These are phyloP conservation scores for Chrysoporthe austroafricana DNA, from an alignment of 2,329 filamentous ascomycete genomes.

Conservation along the genomic window DNA sequence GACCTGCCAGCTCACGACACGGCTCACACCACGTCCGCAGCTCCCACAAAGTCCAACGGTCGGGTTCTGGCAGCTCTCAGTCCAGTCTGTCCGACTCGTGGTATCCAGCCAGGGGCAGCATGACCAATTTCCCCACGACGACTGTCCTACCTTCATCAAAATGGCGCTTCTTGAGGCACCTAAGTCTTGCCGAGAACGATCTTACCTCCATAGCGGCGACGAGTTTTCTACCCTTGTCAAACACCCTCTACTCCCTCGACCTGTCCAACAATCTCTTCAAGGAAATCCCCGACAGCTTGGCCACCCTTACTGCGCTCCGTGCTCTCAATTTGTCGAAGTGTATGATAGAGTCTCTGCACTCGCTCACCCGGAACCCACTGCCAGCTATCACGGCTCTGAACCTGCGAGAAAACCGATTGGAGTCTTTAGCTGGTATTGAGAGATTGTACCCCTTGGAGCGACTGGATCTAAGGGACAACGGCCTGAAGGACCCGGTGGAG, in stretches of 20 bases:
- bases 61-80: conserved; percentile 90
- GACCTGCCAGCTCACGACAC: conserved; percentile 76
- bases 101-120: conserved; percentile 71
- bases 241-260: conserved; percentile 89
- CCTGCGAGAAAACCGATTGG: conserved; percentile 83
- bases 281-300: conserved; percentile 91
- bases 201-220: conserved; percentile 77
- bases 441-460: conserved; percentile 86
- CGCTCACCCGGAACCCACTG: conserved; percentile 80
- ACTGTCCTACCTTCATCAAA: conserved; percentile 80
- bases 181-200: conserved; percentile 90
- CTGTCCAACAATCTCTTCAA: conserved; percentile 90
- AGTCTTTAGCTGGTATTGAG: conserved; percentile 87
- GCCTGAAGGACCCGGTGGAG: conserved; percentile 86
- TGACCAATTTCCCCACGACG: conserved; percentile 74
- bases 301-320: conserved; percentile 82
- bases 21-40: conserved; percentile 68
- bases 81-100: conserved; percentile 72
- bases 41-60: conserved; percentile 78
- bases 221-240: conserved; percentile 80
- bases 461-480: conserved; percentile 89
- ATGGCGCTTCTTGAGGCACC: conserved; percentile 92
- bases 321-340: conserved; percentile 94
- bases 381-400: conserved; percentile 94
- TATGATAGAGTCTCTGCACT: conserved; percentile 95